A percentile compares a stretch with the other conserved stretches of the same genome.
Conservation (phyloP, 805 yeast genomes). For the Wickerhamomyces subpelliculosus region DNA sequence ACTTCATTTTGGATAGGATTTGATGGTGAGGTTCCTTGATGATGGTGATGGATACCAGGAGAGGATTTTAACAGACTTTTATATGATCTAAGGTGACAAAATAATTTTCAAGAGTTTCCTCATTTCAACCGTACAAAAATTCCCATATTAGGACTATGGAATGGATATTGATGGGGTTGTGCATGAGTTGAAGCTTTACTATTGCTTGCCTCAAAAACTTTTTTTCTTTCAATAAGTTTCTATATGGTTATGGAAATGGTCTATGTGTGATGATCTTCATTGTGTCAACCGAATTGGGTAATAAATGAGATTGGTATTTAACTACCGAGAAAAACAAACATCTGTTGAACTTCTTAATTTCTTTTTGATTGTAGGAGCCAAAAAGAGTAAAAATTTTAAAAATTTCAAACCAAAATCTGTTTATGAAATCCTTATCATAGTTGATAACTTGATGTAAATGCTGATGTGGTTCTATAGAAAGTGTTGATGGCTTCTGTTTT, state of each 20-base stretch:
- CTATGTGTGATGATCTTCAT: neutral
- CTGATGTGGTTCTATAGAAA: too few species aligned
- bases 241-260: too few species aligned
- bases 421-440: too few species aligned
- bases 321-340: too few species aligned
- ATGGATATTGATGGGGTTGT: neutral
- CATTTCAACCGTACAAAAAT: neutral
- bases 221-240: neutral
- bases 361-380: neutral
- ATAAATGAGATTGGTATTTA: neutral
- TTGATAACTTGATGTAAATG: too few species aligned
- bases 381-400: too few species aligned
- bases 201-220: neutral
- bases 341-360: neutral
- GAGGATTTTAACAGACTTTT: neutral
- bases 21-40: neutral
- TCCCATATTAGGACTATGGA: neutral
- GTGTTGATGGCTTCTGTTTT: too few species aligned
- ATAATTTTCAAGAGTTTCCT: neutral
- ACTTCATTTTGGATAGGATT: neutral
- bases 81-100: neutral
- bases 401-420: too few species aligned
- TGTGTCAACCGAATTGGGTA: neutral
- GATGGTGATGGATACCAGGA: neutral
- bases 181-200: neutral